These are phyloP conservation scores for Diaporthe humulicola DNA, from an alignment of 2,329 filamentous ascomycete species.

Conservation along the genomic window DNA sequence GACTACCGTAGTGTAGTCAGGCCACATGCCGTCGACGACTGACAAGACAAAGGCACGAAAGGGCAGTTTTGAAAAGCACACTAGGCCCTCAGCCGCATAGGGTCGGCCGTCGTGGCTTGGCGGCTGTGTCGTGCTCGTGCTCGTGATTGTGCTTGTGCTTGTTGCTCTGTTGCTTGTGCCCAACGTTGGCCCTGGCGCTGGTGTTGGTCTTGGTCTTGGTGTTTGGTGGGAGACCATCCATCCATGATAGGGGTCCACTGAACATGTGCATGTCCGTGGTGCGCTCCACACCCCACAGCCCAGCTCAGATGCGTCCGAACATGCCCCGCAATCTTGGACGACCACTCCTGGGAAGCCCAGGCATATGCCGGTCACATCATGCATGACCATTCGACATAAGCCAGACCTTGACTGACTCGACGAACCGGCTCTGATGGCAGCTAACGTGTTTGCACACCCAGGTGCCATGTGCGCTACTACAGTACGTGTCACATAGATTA, in stretches of 20 bases:
- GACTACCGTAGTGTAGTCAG: no score
- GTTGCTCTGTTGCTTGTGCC: neutral
- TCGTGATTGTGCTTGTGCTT: neutral
- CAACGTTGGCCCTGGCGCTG: no score
- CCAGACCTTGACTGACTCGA: neutral
- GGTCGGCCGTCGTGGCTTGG: neutral
- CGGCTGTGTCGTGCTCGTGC: neutral
- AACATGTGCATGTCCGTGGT: neutral
- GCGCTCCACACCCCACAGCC: neutral
- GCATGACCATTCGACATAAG: no score
- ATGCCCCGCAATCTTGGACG: no score
- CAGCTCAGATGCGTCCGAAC: neutral
- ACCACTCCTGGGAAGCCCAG: no score
- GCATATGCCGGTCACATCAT: no score
- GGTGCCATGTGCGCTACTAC: no score
- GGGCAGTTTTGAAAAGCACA: neutral
- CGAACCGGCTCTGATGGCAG: no score
- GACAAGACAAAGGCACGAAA: slow-evolving; percentile 5
- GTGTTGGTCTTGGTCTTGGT: neutral
- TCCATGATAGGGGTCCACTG: no score
- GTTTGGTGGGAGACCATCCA: neutral
- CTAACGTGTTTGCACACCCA: no score
- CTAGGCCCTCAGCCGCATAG: slow-evolving; percentile 10
- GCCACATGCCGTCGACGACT: neutral
- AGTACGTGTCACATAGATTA: no score